Evolutionary conservation across 305 asterid genomes (phyloP), one percentile per base, ranked within the genome.

Genomic region (Caryopteris hybrid): DNA sequence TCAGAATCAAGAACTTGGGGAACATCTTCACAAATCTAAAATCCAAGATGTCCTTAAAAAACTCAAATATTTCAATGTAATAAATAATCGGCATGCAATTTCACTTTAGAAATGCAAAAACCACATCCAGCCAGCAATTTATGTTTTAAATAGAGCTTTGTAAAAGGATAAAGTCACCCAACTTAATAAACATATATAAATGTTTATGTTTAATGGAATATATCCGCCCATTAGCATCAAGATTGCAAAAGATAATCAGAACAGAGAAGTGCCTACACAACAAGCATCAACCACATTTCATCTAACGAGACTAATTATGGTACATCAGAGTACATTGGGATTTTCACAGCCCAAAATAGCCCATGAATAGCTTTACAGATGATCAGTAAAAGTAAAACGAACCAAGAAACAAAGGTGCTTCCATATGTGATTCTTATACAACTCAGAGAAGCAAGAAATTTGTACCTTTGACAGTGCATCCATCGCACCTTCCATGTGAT

Each of bases 401-500:
- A 46, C 17, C 9, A 48, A 51, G 21, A 54, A 41, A 7, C 8
- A 12, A 51, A 63, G 22, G 33, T 43, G 51, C 73, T 55, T 62
- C 25, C 8, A 53, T 33, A 38, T 36, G 64, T 10, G 16, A 36
- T 22, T 31, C 63, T 6, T 25, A 33, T 29, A 17, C 51, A 66
- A 73, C 58, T 51, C 53, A 67, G 23, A 59, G 50, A 65, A 34
- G 59, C 45, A 36, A 58, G 29, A 43, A 22, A 41, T 41, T n/a
- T 31, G 50, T 76, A 95, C 99, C 99, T 95, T 95, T 21, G 99
- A 92, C 77, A 95, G 82, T 14, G 99, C 98, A 84, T 95, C 99
- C 98, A 95, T 89, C 59, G 99, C 96, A 78, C 99, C 99, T 83
- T 95, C 99, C 93, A 92, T 81, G 78, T 83, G 98, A 82, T 88